Evolutionary conservation across 305 asterid species (phyloP), one percentile per base, ranked within the genome.

Genomic region (Fraxinus ornus): DNA sequence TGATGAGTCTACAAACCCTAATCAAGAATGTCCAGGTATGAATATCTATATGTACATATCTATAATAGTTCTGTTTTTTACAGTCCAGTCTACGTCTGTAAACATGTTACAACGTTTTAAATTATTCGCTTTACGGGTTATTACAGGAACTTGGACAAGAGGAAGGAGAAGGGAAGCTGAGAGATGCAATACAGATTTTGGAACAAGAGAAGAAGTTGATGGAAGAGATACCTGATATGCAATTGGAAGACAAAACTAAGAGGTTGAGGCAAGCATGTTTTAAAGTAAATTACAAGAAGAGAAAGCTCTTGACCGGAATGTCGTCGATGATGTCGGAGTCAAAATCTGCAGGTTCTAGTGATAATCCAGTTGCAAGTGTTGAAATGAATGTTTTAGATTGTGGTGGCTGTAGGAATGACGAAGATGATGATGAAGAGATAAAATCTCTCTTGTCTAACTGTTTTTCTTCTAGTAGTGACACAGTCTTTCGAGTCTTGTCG

Each of bases 1-100:
- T 96, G 86, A 91, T 87, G 93, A 93, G 98, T 86, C 92, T 96
- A 0, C 91, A 94, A 91, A 89, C 97, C 90, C 93, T 96, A 79
- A 94, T 96, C 84, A 88, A 90, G 26, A 94, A 94, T 84, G 94
- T 93, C 39, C 92, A 94, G 94, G 97, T 44, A 10, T 44, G 52
- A 44, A 44, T 44, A 44, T 41, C 52, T 41, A 10, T 44, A 44
- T 41, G 52, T 41, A 41, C 15, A 41, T 41, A 41, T 44, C 17
- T 10, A 44, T 2, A 44, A 44, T 12, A 44, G 15, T 44, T 44
- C 17, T 44, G 17, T 44, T 44, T 2, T 41, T 41, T n/a, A 41
- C 17, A 2, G 4, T 41, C 52, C 17, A 41, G 52, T 41, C 17
- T 12, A 44, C 4, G 52, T 44, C 12, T 44, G 17, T 44, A 44